Evolutionary conservation across 2,329 filamentous ascomycete genomes (phyloP).

Genomic region (Penicillium sp.): DNA sequence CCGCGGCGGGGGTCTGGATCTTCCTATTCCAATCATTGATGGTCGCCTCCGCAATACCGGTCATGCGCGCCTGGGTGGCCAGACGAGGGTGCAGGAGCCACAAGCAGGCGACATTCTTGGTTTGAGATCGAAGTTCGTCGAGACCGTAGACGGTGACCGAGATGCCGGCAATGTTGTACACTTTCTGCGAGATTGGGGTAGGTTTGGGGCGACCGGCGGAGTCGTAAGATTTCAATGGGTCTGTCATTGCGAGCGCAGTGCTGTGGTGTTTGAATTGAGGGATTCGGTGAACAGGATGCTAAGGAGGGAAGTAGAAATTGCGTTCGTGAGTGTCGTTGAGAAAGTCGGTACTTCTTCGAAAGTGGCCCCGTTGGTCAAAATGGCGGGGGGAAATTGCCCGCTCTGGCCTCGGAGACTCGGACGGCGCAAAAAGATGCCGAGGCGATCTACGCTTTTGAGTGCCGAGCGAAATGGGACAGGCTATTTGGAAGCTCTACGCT

Average conservation of each 20-base stretch:
- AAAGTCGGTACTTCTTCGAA: too few relatives aligned
- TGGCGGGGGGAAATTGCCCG: too few relatives aligned
- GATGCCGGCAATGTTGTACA: slow-evolving; percentile 70
- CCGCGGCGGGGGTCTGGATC: slow-evolving; percentile 25
- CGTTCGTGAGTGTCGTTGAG: too few relatives aligned
- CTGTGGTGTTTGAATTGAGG: too few relatives aligned
- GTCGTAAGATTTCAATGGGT: slow-evolving; percentile 31
- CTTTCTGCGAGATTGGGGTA: slow-evolving; percentile 54
- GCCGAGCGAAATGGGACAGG: too few relatives aligned
- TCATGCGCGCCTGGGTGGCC: slow-evolving; percentile 66
- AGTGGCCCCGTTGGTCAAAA: too few relatives aligned
- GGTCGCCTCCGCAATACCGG: slow-evolving; percentile 61
- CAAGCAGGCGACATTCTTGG: slow-evolving; percentile 63
- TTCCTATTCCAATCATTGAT: slow-evolving; percentile 62
- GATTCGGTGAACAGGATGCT: too few relatives aligned
- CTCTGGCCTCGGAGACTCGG: too few relatives aligned
- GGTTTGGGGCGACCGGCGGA: slow-evolving; percentile 24
- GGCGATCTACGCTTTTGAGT: too few relatives aligned
- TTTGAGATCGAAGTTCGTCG: slow-evolving; percentile 58
- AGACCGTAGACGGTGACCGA: slow-evolving; percentile 76
- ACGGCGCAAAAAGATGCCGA: too few relatives aligned
- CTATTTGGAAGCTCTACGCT: too few relatives aligned
- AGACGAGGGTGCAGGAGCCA: slow-evolving; percentile 85
- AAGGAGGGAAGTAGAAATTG: too few relatives aligned
- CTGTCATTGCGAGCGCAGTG: slow-evolving; percentile 23